phyloP scores from a whole-genome alignment of 345 rosid genomes.

The Populus simonii region DNA sequence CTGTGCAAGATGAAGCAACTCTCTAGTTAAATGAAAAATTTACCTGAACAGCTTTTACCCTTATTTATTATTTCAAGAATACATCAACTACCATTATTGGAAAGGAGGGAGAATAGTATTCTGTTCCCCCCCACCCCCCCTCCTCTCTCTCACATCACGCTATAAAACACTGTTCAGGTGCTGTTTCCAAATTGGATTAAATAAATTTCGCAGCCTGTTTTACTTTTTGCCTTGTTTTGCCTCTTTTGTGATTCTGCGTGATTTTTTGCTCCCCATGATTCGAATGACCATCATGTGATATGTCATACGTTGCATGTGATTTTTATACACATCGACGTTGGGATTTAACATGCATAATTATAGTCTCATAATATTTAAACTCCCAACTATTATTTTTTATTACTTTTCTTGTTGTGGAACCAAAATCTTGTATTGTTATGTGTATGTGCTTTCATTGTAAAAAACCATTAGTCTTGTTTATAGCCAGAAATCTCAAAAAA shows the following conservation, averaged over 20 bases:
- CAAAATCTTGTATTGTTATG: not conserved
- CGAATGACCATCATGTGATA: constrained; percentile 30
- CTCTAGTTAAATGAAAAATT: constrained; percentile 1
- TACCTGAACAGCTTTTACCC: not conserved
- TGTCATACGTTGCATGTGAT: constrained; percentile 34
- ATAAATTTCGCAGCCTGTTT: constrained; percentile 16
- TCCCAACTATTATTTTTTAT: not conserved
- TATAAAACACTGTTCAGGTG: constrained; percentile 29
- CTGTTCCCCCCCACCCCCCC: not conserved
- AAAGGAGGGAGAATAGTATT: constrained; percentile 8
- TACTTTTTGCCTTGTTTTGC: constrained; percentile 29
- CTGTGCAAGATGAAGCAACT: not conserved
- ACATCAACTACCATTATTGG: constrained; percentile 15
- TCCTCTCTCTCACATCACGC: constrained; percentile 37
- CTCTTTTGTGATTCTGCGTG: constrained; percentile 46
- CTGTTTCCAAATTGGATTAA: constrained; percentile 27
- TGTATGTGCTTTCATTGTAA: not conserved
- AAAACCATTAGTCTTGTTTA: not conserved
- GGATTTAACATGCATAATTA: constrained; percentile 4
- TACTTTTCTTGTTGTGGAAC: not conserved
- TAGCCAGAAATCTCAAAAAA: no score
- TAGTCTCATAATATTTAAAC: not conserved
- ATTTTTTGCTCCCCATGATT: constrained; percentile 56
- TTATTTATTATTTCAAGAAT: constrained; percentile 8
- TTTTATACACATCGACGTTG: constrained; percentile 17